phyloP scores from a whole-genome alignment of 768 basidiomycete genomes.

The Suillus subalutaceus region DNA sequence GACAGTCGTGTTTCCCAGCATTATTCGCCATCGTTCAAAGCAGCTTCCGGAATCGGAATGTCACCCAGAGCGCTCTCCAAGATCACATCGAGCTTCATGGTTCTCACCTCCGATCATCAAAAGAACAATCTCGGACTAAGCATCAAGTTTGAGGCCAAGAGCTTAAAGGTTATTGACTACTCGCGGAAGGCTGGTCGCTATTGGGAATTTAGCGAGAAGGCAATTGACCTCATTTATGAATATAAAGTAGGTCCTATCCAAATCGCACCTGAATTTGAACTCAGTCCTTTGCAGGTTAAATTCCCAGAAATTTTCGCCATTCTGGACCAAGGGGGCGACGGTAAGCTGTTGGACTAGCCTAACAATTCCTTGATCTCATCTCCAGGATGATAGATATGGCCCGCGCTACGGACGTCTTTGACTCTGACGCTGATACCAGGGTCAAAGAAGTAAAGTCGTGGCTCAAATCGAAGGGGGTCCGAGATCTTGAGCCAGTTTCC shows the following conservation, averaged over 20 bases:
- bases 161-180: slow-evolving; percentile 91
- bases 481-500: slow-evolving; percentile 91
- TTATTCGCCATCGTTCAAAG: slow-evolving; percentile 82
- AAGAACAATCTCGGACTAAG: slow-evolving; percentile 93
- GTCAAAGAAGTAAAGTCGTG: slow-evolving; percentile 82
- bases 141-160: slow-evolving; percentile 95
- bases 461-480: slow-evolving; percentile 85
- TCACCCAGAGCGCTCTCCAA: slow-evolving; percentile 81
- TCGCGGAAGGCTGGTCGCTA: slow-evolving; percentile 78
- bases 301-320: slow-evolving; percentile 85
- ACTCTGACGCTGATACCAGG: slow-evolving; percentile 63
- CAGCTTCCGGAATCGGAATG: slow-evolving; percentile 72
- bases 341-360: slow-evolving; percentile 38
- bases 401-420: slow-evolving; percentile 59
- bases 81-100: slow-evolving; percentile 94
- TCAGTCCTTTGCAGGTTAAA: slow-evolving; percentile 45
- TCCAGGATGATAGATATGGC: slow-evolving; percentile 64
- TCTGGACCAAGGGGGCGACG: slow-evolving; percentile 73
- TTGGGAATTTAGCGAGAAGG: slow-evolving; percentile 95
- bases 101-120: slow-evolving; percentile 69
- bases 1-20: slow-evolving; percentile 45
- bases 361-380: slow-evolving; percentile 9
- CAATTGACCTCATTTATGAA: slow-evolving; percentile 76
- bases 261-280: background rate
- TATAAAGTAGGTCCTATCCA: slow-evolving; percentile 62